phyloP scores from a whole-genome alignment of 148 eudicot species.

The Rhododendron kiyosumense region DNA sequence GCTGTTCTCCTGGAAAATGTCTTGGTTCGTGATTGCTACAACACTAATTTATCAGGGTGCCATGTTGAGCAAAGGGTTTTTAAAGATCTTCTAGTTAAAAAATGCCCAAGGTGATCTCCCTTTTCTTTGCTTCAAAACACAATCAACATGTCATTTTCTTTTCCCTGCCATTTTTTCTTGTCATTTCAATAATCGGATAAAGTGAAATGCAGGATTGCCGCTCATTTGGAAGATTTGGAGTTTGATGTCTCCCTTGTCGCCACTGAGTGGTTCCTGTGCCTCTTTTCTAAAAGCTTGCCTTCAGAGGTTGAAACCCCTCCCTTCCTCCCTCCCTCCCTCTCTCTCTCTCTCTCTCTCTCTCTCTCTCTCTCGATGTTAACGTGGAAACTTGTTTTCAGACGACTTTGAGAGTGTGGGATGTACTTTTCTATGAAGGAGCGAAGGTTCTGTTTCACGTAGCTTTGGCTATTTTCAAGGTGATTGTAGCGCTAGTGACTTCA shows the following conservation, averaged over 20 bases:
- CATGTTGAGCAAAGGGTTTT: constrained; percentile 96
- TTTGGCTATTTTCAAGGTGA: constrained; percentile 83
- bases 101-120: constrained; percentile 62
- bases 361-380: background rate
- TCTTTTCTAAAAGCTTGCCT: constrained; percentile 90
- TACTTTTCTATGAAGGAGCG: constrained; percentile 90
- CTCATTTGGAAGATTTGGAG: constrained; percentile 78
- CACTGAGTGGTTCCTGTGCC: constrained; percentile 93
- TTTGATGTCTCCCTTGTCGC: constrained; percentile 86
- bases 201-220: constrained; percentile 57
- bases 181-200: background rate
- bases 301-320: constrained; percentile 52
- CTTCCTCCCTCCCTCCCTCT: background rate
- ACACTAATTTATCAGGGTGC: constrained; percentile 77
- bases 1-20: constrained; percentile 85
- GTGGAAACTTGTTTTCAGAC: constrained; percentile 43
- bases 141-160: background rate
- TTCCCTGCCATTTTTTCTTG: background rate
- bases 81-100: constrained; percentile 64
- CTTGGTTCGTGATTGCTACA: constrained; percentile 74
- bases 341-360: constrained; percentile 9
- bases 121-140: constrained; percentile 8
- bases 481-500: background rate
- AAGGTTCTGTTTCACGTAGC: constrained; percentile 74
- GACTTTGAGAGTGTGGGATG: constrained; percentile 88